Conservation (phyloP, 108 stramenopile species). For the Fistulifera solaris region DNA sequence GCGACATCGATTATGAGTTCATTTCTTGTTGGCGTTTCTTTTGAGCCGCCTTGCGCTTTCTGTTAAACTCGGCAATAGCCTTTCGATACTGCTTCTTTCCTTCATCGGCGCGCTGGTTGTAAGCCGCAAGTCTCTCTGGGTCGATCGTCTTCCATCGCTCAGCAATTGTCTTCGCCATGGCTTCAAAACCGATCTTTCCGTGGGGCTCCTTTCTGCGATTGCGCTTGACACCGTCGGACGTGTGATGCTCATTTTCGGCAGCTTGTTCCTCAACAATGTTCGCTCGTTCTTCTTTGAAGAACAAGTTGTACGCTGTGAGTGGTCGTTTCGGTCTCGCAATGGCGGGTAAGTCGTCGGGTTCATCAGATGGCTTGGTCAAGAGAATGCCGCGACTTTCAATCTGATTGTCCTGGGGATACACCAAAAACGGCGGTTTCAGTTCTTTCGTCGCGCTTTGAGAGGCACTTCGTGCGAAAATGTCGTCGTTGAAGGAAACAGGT, state of each 20-base stretch:
- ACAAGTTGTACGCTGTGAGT: slow-evolving; percentile 43
- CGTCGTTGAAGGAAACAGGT: too few relatives aligned
- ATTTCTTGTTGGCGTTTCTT: too few relatives aligned
- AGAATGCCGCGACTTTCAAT: too few relatives aligned
- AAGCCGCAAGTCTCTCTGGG: slow-evolving; percentile 25
- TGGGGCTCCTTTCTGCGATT: slow-evolving; percentile 19
- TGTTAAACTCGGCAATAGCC: slow-evolving; percentile 33
- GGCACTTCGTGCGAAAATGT: too few relatives aligned
- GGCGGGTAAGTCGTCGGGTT: too few relatives aligned
- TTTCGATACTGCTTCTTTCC: slow-evolving; percentile 37
- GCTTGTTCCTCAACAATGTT: slow-evolving; percentile 17
- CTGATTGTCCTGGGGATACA: too few relatives aligned
- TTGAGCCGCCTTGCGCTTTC: too few relatives aligned
- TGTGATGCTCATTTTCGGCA: slow-evolving; percentile 14
- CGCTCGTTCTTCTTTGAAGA: slow-evolving; percentile 38
- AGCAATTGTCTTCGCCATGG: slow-evolving; percentile 40
- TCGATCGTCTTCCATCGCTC: slow-evolving; percentile 40
- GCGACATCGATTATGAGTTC: too few relatives aligned
- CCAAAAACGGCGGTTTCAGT: too few relatives aligned
- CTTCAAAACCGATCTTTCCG: slow-evolving; percentile 45
- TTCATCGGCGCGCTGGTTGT: slow-evolving; percentile 40
- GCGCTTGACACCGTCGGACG: slow-evolving; percentile 15
- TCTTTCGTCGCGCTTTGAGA: too few relatives aligned
- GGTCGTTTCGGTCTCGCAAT: slow-evolving; percentile 23
- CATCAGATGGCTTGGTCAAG: too few relatives aligned